These are phyloP conservation scores for Auricularia sp. DNA, from an alignment of 768 basidiomycete species.

Conservation along the genomic window DNA sequence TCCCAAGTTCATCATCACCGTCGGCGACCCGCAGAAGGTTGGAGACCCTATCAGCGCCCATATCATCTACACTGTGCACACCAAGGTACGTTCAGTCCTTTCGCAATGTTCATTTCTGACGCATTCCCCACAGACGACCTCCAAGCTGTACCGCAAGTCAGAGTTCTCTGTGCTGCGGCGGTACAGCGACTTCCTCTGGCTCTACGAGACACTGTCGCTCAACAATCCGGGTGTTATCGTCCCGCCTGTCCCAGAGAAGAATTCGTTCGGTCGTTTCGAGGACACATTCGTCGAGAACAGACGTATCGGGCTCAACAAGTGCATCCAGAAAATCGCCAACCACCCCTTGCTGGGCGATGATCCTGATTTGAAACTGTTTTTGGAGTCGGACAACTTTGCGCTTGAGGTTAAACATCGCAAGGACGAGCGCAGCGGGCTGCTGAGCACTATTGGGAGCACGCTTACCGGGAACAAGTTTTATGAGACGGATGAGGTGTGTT, in stretches of 20 bases:
- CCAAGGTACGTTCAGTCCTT: conserved; percentile 41
- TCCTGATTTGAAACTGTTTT: conserved; percentile 74
- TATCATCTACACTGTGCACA: conserved; percentile 95
- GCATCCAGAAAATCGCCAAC: conserved; percentile 84
- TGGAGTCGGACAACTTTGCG: conserved; percentile 87
- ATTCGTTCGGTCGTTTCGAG: conserved; percentile 85
- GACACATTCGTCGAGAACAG: conserved; percentile 85
- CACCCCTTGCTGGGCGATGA: conserved; percentile 88
- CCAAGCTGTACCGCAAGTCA: conserved; percentile 70
- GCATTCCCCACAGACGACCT: conserved; percentile 53
- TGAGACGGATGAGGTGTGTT: conserved; percentile 73
- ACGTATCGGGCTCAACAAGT: conserved; percentile 73
- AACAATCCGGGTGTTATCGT: conserved; percentile 98
- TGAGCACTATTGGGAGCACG: conserved; percentile 74
- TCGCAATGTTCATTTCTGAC: background rate
- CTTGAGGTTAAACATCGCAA: conserved; percentile 87
- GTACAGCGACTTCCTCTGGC: conserved; percentile 96
- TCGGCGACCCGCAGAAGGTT: conserved; percentile 95
- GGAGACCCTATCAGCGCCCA: conserved; percentile 92
- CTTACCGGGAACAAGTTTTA: conserved; percentile 72
- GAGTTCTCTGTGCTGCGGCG: conserved; percentile 91
- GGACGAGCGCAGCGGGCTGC: conserved; percentile 70
- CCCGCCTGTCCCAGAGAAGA: conserved; percentile 94
- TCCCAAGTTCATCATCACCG: conserved; percentile 74
- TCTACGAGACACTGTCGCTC: conserved; percentile 74